Evolutionary conservation across 2,329 filamentous ascomycete genomes (phyloP), one percentile per base, ranked within the genome.

Genomic region (Bretziella fagacearum): DNA sequence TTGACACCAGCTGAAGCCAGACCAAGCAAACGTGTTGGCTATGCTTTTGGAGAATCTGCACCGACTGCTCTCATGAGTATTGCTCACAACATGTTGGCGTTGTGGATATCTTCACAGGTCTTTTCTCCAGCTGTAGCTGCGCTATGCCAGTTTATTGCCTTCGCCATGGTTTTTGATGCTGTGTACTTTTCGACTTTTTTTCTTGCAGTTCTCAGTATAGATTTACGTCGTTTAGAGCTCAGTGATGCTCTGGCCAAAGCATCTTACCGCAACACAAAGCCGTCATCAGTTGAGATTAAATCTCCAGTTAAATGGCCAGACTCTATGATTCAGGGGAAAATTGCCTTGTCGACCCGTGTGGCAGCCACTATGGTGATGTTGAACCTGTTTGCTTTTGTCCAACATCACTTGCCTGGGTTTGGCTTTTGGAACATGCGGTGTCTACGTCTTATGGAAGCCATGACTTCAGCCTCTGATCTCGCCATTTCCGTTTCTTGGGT

Each of bases 141-240:
- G 0, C 86, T 87, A 55, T 87, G 83, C 60, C 73, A 72, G 1
- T 89, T 87, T 58, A 77, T 79, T 2, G 78, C 78, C 2, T 73
- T 87, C 44, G 84, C 82, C 1, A 73, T 84, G 11, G 62, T 81
- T 1, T 80, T 87, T 55, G 83, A 89, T 59, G 81, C 82, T 52
- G 77, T 86, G 55, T 86, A 82, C 56, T 68, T 86, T 18, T 71
- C 84, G 6, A 87, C 82, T 0, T 87, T 86, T 62, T 87, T 89
- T 56, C 67, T 86, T 3, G 76, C 82, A 1, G 81, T 89, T 10
- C 65, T 89, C 20, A 86, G 81, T 55, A 77, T 89, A 36, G 83
- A 89, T 58, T 81, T 89, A 7, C 73, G 78, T 18, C 71, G 83
- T 54, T 75, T 81, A 49, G 83, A 89, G 62, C 69, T 89, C 0